phyloP scores from a whole-genome alignment of 2,329 filamentous ascomycete species.

The Calonectria multiphialidica region DNA sequence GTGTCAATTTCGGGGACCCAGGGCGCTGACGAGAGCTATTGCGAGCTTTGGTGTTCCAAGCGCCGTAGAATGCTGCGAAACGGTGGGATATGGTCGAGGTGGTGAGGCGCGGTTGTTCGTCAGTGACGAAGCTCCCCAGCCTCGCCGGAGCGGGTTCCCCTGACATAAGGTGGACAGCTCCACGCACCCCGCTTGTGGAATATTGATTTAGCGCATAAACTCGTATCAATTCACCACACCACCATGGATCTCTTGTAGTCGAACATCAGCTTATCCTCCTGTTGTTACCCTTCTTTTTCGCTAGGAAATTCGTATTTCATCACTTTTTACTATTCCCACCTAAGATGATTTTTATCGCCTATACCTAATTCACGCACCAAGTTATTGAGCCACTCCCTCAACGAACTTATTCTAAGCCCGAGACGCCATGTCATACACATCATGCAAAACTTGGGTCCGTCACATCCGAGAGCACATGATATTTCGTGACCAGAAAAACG shows the following conservation, averaged over 20 bases:
- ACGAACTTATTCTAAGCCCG: not conserved
- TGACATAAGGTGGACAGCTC: conserved; percentile 33
- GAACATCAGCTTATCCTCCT: not conserved
- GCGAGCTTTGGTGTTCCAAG: conserved; percentile 31
- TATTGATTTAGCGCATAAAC: conserved; percentile 44
- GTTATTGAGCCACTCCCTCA: not conserved
- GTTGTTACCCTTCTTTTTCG: not conserved
- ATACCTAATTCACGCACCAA: too few relatives aligned
- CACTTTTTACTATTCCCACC: too few relatives aligned
- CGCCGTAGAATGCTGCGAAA: conserved; percentile 25
- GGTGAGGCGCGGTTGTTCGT: conserved; percentile 27
- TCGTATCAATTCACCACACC: conserved; percentile 4
- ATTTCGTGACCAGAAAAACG: not conserved
- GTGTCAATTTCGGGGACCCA: conserved; percentile 12
- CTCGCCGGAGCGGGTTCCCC: conserved; percentile 43
- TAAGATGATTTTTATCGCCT: too few relatives aligned
- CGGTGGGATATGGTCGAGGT: conserved; percentile 11
- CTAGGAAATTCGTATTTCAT: too few relatives aligned
- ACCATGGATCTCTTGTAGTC: not conserved
- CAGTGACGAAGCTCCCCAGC: conserved; percentile 48
- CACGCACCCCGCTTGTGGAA: conserved; percentile 40
- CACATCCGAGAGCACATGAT: not conserved
- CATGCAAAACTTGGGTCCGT: not conserved
- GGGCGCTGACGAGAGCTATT: not conserved
- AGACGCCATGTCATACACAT: not conserved